A percentile compares a stretch with the other conserved stretches of the same genome.
Conservation (phyloP, 805 yeast genomes). For the Ogataea pignaliae region DNA sequence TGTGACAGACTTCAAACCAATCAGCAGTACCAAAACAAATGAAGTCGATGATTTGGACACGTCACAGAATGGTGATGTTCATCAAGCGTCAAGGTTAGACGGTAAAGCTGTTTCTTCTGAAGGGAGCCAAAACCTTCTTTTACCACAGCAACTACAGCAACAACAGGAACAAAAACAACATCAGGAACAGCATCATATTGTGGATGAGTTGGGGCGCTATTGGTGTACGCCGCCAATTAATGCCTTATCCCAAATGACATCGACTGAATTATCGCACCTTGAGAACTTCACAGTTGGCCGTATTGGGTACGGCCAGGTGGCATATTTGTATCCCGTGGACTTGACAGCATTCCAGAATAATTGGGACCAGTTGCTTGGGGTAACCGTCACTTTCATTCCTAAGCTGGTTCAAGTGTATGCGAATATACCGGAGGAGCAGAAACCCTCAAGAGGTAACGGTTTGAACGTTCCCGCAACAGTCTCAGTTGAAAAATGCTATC, state of each 20-base stretch:
- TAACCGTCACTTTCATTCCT: slow-evolving; percentile 42
- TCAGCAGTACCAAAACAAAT: neutral
- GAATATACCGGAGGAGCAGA: slow-evolving; percentile 32
- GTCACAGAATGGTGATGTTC: neutral
- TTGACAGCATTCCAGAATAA: slow-evolving; percentile 46
- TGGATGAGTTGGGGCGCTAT: slow-evolving; percentile 37
- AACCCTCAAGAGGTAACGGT: slow-evolving; percentile 65
- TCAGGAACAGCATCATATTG: neutral
- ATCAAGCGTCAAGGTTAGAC: neutral
- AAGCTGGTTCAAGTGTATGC: slow-evolving; percentile 60
- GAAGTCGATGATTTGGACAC: neutral
- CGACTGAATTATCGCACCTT: slow-evolving; percentile 47
- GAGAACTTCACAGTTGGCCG: slow-evolving; percentile 68
- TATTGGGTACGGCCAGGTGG: slow-evolving; percentile 61
- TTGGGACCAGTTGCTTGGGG: slow-evolving; percentile 36
- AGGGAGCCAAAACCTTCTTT: neutral
- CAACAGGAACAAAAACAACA: neutral
- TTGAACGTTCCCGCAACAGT: slow-evolving; percentile 75
- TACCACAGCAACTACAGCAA: neutral
- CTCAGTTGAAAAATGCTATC: slow-evolving; percentile 58
- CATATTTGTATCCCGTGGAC: slow-evolving; percentile 67
- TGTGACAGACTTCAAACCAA: slow-evolving; percentile 10
- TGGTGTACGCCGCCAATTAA: slow-evolving; percentile 69
- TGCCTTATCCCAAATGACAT: slow-evolving; percentile 40
- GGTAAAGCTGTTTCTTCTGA: no score